phyloP scores from a whole-genome alignment of 495 filamentous ascomycete genomes.

The Paragyromitra xinjiangensis region DNA sequence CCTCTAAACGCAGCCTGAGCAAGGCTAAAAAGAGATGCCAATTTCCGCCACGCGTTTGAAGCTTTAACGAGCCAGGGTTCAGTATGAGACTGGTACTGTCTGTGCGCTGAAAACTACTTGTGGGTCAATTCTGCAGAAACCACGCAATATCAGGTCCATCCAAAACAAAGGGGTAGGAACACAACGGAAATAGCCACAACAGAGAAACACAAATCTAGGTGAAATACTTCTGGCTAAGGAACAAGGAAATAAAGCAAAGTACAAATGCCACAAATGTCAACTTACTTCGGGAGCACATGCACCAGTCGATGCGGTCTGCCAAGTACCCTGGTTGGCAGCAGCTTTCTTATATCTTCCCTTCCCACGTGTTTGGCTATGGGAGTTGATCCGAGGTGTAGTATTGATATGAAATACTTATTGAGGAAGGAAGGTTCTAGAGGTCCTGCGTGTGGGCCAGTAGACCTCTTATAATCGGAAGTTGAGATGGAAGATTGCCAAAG shows the following conservation, averaged over 20 bases:
- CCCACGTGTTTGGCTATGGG: constrained; percentile 35
- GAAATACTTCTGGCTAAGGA: constrained; percentile 4
- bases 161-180: constrained; percentile 41
- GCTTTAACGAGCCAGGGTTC: constrained; percentile 31
- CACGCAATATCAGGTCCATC: constrained; percentile 49
- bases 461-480: constrained; percentile 18
- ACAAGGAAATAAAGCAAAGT: constrained; percentile 14
- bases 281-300: constrained; percentile 43
- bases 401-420: constrained; percentile 17
- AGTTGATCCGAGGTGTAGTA: constrained; percentile 26
- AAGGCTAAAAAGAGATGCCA: constrained; percentile 22
- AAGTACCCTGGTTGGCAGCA: constrained; percentile 39
- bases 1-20: constrained; percentile 12
- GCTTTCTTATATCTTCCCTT: constrained; percentile 24
- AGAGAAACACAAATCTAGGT: constrained; percentile 15
- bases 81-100: constrained; percentile 30
- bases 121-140: constrained; percentile 41
- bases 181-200: constrained; percentile 7
- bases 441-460: background rate
- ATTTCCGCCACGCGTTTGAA: constrained; percentile 52
- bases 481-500: constrained; percentile 13
- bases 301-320: constrained; percentile 20
- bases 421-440: constrained; percentile 17
- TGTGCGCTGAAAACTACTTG: constrained; percentile 41
- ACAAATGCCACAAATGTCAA: constrained; percentile 10